Evolutionary conservation across 768 basidiomycete species (phyloP).

Genomic region (Russula earlei): DNA sequence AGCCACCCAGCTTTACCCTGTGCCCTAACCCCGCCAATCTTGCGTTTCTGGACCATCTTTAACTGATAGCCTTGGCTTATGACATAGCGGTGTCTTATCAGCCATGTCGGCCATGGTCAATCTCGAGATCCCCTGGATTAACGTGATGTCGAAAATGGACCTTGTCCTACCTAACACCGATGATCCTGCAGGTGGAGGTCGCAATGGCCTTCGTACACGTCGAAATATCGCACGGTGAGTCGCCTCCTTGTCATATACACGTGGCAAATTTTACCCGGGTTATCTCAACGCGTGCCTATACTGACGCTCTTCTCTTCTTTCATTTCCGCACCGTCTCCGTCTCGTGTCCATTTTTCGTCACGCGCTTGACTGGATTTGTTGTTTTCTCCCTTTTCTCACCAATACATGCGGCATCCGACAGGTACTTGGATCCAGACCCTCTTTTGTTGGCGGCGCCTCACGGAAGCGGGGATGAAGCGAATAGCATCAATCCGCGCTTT

Average conservation of each 20-base stretch:
- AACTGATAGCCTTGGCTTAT: slow-evolving; percentile 15
- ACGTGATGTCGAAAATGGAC: slow-evolving; percentile 99
- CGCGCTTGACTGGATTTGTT: slow-evolving; percentile 16
- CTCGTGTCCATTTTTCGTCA: slow-evolving; percentile 10
- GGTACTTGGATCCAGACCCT: slow-evolving; percentile 95
- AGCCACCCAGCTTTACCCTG: not conserved
- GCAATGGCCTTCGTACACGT: slow-evolving; percentile 64
- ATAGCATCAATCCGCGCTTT: slow-evolving; percentile 64
- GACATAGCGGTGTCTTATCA: slow-evolving; percentile 75
- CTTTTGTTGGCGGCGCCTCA: slow-evolving; percentile 62
- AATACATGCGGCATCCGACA: slow-evolving; percentile 11
- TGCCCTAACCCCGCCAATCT: slow-evolving; percentile 15
- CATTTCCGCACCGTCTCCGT: slow-evolving; percentile 18
- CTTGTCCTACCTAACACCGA: slow-evolving; percentile 64
- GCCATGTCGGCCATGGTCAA: slow-evolving; percentile 99
- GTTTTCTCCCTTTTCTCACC: slow-evolving; percentile 4
- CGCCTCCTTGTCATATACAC: slow-evolving; percentile 11
- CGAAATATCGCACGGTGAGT: slow-evolving; percentile 77
- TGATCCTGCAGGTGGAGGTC: slow-evolving; percentile 42
- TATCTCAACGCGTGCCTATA: slow-evolving; percentile 7
- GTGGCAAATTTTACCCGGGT: slow-evolving; percentile 9
- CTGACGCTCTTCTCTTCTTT: slow-evolving; percentile 19
- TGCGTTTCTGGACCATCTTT: not conserved
- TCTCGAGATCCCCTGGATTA: slow-evolving; percentile 93
- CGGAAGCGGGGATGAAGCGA: slow-evolving; percentile 44